Conservation (phyloP, 345 rosid species). For the Boechera retrofracta region DNA sequence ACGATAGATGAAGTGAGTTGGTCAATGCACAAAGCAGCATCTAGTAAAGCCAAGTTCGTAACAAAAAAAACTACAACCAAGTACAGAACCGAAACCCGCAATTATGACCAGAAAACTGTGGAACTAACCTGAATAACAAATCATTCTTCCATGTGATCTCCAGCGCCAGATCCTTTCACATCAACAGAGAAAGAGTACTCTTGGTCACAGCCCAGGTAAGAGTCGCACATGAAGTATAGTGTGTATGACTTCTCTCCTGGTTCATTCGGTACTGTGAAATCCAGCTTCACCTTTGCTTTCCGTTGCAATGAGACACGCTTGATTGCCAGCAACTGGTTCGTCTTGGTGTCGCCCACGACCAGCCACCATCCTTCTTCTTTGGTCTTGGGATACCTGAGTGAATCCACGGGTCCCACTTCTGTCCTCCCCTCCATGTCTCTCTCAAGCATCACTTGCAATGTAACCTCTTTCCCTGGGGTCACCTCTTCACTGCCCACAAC, state of each 20-base stretch:
- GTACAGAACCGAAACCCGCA: neutral
- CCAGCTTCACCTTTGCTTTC: constrained; percentile 80
- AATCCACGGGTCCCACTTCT: constrained; percentile 80
- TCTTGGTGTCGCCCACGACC: constrained; percentile 81
- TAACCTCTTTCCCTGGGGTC: constrained; percentile 62
- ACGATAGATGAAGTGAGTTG: neutral
- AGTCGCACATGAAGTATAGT: constrained; percentile 85
- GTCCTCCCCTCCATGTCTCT: constrained; percentile 81
- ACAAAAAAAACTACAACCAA: neutral
- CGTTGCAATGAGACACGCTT: constrained; percentile 84
- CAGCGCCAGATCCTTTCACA: constrained; percentile 54
- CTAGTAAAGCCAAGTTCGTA: neutral
- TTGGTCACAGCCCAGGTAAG: constrained; percentile 90
- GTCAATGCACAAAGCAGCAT: constrained; percentile 1
- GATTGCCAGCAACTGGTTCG: constrained; percentile 84
- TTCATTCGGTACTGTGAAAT: constrained; percentile 72
- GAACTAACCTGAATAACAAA: constrained; percentile 22
- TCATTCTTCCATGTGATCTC: constrained; percentile 47
- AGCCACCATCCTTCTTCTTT: constrained; percentile 99
- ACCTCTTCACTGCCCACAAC: constrained; percentile 61
- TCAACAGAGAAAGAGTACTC: constrained; percentile 71
- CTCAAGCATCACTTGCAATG: constrained; percentile 73
- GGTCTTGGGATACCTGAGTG: constrained; percentile 72
- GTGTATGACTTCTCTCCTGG: constrained; percentile 66
- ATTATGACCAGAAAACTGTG: neutral